These are phyloP conservation scores for Ilex aquifolium DNA, from an alignment of 257 asterid genomes.

Conservation along the genomic window DNA sequence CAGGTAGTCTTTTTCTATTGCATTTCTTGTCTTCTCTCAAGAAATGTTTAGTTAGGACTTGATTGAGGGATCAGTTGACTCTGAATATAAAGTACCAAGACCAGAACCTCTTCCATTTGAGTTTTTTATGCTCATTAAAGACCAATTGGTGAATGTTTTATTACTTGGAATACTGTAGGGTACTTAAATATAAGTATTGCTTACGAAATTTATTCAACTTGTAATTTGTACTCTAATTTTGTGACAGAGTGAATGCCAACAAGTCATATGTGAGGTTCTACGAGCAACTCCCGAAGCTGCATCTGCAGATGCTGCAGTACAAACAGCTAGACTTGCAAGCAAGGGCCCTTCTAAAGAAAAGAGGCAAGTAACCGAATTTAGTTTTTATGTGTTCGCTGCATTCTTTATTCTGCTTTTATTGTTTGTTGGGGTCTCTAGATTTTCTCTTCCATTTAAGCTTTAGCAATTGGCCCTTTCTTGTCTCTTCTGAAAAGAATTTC, in stretches of 20 bases:
- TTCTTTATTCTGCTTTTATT: conserved; percentile 1
- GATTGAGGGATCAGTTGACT: no score
- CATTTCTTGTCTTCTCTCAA: no score
- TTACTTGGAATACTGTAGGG: background rate
- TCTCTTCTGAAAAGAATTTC: no score
- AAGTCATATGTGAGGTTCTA: conserved; percentile 94
- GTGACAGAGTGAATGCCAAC: conserved; percentile 96
- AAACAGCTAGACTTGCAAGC: conserved; percentile 93
- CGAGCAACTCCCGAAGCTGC: conserved; percentile 99
- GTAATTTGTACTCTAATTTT: conserved; percentile 12
- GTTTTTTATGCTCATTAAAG: conserved; percentile 6
- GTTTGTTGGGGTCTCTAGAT: no score
- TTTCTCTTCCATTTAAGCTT: no score
- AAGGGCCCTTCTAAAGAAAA: conserved; percentile 85
- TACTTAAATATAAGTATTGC: background rate
- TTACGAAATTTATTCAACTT: background rate
- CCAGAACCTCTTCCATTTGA: background rate
- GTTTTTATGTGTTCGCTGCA: conserved; percentile 9
- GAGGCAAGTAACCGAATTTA: conserved; percentile 53
- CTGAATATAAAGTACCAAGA: no score
- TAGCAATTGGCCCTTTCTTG: no score
- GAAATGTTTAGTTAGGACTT: no score
- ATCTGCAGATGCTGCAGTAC: conserved; percentile 98
- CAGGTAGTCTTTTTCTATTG: conserved; percentile 49
- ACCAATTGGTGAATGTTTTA: background rate